These are phyloP conservation scores for Fistulinella prunicolor DNA, from an alignment of 768 basidiomycete species.

Conservation along the genomic window DNA sequence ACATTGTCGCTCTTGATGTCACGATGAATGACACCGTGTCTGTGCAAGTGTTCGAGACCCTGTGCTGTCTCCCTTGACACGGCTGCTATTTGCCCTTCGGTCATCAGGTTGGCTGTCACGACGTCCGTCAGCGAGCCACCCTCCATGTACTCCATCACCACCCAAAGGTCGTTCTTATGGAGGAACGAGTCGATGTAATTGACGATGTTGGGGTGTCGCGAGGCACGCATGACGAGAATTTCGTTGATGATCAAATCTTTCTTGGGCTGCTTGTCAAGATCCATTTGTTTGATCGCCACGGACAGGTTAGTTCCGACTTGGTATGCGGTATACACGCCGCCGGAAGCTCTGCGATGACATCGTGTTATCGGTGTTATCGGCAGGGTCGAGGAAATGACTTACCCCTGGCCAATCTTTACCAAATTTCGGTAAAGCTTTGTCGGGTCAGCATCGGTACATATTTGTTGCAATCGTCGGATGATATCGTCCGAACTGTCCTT, in stretches of 20 bases:
- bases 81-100: conserved; percentile 97
- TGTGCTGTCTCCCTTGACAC: conserved; percentile 91
- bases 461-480: conserved; percentile 84
- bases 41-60: conserved; percentile 91
- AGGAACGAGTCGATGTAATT: conserved; percentile 99
- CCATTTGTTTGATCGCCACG: conserved; percentile 99
- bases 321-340: conserved; percentile 97
- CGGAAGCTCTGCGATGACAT: conserved; percentile 67
- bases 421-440: conserved; percentile 89
- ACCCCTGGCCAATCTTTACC: conserved; percentile 99
- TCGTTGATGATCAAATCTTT: conserved; percentile 99
- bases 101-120: conserved; percentile 87
- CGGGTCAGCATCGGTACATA: conserved; percentile 97
- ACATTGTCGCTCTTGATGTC: conserved; percentile 99
- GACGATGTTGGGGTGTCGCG: conserved; percentile 97
- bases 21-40: conserved; percentile 96
- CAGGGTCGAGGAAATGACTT: conserved; percentile 26
- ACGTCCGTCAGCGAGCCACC: conserved; percentile 94
- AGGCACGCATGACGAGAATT: conserved; percentile 97
- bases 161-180: conserved; percentile 97
- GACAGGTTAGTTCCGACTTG: conserved; percentile 92
- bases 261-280: conserved; percentile 99
- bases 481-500: conserved; percentile 85
- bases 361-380: conserved; percentile 2
- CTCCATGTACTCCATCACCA: conserved; percentile 99